Conservation (phyloP, 768 basidiomycete genomes). For the Chalciporus piperatus region DNA sequence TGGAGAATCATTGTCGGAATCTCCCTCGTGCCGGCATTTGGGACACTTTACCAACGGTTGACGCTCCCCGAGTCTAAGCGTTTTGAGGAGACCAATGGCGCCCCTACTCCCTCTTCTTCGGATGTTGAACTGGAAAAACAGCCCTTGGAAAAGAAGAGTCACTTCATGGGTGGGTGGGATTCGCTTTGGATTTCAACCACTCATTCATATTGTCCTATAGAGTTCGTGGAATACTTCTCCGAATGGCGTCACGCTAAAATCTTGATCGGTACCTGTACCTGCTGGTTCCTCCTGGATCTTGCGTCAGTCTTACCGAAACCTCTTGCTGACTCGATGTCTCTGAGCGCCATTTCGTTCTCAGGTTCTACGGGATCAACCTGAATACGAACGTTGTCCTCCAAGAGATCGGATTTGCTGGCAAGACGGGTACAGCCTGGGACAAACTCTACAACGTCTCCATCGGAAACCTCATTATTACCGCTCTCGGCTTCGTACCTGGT, state of each 20-base stretch:
- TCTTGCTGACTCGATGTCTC: slow-evolving; percentile 42
- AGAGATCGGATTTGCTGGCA: slow-evolving; percentile 67
- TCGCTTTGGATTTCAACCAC: background rate
- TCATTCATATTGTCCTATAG: slow-evolving; percentile 38
- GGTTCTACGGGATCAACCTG: slow-evolving; percentile 74
- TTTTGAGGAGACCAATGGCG: slow-evolving; percentile 56
- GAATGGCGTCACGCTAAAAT: slow-evolving; percentile 77
- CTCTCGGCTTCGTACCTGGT: slow-evolving; percentile 76
- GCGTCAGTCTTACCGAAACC: slow-evolving; percentile 40
- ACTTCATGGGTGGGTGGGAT: slow-evolving; percentile 55
- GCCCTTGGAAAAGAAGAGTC: slow-evolving; percentile 61
- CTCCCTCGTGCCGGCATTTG: slow-evolving; percentile 72
- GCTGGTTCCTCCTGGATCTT: slow-evolving; percentile 88
- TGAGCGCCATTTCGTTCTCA: slow-evolving; percentile 42
- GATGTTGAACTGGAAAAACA: slow-evolving; percentile 50
- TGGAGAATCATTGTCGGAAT: slow-evolving; percentile 90
- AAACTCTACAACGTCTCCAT: slow-evolving; percentile 66
- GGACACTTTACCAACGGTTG: slow-evolving; percentile 86
- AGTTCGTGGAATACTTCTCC: slow-evolving; percentile 67
- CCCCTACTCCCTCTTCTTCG: slow-evolving; percentile 64
- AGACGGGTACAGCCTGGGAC: slow-evolving; percentile 54
- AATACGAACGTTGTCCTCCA: slow-evolving; percentile 78
- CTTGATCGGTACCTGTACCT: slow-evolving; percentile 72
- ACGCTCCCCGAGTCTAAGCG: slow-evolving; percentile 93
- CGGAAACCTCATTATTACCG: slow-evolving; percentile 70